phyloP scores from a whole-genome alignment of 164 flowering plant genomes.

The Vitis rupestris region DNA sequence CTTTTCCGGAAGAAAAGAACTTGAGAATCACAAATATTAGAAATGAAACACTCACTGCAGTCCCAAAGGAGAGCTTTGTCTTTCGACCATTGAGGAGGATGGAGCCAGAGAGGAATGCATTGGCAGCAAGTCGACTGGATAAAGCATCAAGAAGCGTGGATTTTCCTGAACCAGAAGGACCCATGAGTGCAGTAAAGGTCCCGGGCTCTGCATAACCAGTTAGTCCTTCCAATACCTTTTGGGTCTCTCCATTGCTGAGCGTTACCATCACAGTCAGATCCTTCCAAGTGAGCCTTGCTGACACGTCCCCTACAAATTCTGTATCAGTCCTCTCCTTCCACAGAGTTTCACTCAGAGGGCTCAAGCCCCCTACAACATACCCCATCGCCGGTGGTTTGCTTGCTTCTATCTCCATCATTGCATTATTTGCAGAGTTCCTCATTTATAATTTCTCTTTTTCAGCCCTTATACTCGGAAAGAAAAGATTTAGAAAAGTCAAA shows the following conservation, averaged over 20 bases:
- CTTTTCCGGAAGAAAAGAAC: no score
- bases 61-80: conserved; percentile 83
- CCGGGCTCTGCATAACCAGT: conserved; percentile 92
- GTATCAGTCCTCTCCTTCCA: conserved; percentile 65
- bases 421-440: conserved; percentile 17
- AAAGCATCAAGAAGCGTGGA: conserved; percentile 91
- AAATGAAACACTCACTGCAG: conserved; percentile 55
- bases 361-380: conserved; percentile 45
- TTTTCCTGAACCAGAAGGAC: conserved; percentile 94
- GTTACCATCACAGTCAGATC: conserved; percentile 82
- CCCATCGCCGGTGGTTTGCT: conserved; percentile 36
- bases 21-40: neutral
- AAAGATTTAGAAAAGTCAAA: no score
- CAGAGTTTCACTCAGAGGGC: conserved; percentile 79
- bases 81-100: conserved; percentile 82
- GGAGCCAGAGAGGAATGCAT: conserved; percentile 81
- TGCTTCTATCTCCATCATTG: conserved; percentile 58
- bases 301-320: conserved; percentile 70
- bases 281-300: conserved; percentile 85
- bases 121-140: conserved; percentile 80
- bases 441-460: neutral
- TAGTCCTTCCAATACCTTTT: conserved; percentile 69
- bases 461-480: neutral
- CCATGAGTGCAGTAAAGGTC: conserved; percentile 80
- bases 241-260: conserved; percentile 62